Evolutionary conservation across 331 rosid species (phyloP).

Genomic region (Arachis monticola): DNA sequence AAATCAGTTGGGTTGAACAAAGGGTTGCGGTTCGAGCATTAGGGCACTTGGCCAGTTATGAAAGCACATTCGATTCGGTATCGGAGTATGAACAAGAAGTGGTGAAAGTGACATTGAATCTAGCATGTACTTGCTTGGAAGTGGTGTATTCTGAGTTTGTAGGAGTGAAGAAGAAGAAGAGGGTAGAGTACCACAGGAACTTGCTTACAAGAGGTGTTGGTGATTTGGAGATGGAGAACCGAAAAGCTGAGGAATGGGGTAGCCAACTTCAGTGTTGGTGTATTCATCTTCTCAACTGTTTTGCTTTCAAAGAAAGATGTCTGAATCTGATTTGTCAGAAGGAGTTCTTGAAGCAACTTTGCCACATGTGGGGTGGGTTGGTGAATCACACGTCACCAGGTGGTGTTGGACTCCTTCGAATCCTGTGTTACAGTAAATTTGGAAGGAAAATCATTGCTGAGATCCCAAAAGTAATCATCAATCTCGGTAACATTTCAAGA

Average conservation of each 20-base stretch:
- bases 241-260: conserved; percentile 88
- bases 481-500: conserved; percentile 67
- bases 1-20: conserved; percentile 83
- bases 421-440: conserved; percentile 60
- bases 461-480: conserved; percentile 47
- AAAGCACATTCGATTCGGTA: conserved; percentile 61
- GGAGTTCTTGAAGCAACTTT: conserved; percentile 55
- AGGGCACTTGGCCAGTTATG: conserved; percentile 83
- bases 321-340: conserved; percentile 59
- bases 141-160: conserved; percentile 57
- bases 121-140: conserved; percentile 68
- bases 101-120: conserved; percentile 54
- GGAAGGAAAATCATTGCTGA: conserved; percentile 64
- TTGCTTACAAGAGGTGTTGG: conserved; percentile 78
- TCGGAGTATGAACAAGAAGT: conserved; percentile 56
- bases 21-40: conserved; percentile 80
- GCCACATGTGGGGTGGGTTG: conserved; percentile 90
- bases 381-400: conserved; percentile 69
- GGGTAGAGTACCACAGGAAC: conserved; percentile 62
- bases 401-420: conserved; percentile 75
- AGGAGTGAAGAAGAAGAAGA: conserved; percentile 43
- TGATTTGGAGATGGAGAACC: conserved; percentile 74
- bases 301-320: conserved; percentile 75
- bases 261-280: conserved; percentile 91
- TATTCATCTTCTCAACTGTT: conserved; percentile 71